Conservation (phyloP, 352 stramenopile genomes). For the Stephanocyclus meneghinianus region DNA sequence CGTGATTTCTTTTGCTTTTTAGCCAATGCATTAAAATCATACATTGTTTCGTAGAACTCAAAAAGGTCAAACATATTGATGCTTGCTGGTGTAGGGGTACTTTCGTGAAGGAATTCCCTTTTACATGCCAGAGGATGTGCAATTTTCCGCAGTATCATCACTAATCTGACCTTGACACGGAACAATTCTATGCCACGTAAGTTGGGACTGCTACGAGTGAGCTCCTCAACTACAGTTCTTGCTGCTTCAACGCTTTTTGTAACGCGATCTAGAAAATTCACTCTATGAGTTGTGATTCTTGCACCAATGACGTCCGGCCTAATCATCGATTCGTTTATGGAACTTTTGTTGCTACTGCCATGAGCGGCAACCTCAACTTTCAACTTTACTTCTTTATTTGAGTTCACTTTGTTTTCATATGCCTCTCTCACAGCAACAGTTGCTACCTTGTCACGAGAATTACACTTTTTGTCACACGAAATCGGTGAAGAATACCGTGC, state of each 20-base stretch:
- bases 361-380: neutral
- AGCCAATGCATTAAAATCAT: neutral
- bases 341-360: neutral
- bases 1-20: neutral
- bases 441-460: no score
- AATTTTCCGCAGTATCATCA: slow-evolving; percentile 2
- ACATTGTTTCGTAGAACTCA: slow-evolving; percentile 7
- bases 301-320: neutral
- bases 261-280: neutral
- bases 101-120: neutral
- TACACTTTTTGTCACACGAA: no score
- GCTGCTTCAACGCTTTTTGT: neutral
- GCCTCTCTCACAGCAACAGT: no score
- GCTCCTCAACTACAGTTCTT: neutral
- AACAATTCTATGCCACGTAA: slow-evolving; percentile 8
- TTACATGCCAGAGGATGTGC: neutral
- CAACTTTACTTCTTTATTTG: neutral
- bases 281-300: neutral
- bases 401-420: no score
- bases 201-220: slow-evolving; percentile 1
- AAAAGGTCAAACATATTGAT: slow-evolving; percentile 8
- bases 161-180: slow-evolving; percentile 6
- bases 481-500: no score
- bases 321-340: neutral
- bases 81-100: neutral